Base-by-base conservation (phyloP, 164 flowering plant species). In the Kalanchoe fedtschenkoi region DNA sequence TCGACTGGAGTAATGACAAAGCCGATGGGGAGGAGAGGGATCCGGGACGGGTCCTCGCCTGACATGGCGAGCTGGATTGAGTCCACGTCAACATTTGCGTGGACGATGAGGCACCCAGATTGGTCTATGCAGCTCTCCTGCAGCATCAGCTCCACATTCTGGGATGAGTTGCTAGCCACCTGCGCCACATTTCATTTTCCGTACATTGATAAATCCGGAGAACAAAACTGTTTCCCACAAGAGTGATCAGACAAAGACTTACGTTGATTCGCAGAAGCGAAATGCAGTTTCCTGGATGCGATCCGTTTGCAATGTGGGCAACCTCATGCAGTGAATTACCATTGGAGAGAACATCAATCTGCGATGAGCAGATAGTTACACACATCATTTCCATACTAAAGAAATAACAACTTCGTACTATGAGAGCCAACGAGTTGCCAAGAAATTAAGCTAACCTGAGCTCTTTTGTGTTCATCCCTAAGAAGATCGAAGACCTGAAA, bases 81-180 rank as follows among this genome's bases (percentile, higher is more conserved):
- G 35, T 88, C 85, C 0, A 90, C 91, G 26, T 88, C 91, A 22
- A 93, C 65, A n/a, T 86, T 81, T 38, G 90, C 62, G 83, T 86
- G 90, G 24, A 85, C 92, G 0, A 93, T 80, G 6, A 88, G 74
- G 76, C 97, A 81, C n/a, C 91, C 90, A 0, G 90, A 73, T 0
- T 76, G 72, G 63, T 93, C 96, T 4, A 86, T 86, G 85, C 89
- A 81, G 75, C 97, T 93, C 76, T 93, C 98, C 63, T 88, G 97
- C 64, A 93, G 86, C 81, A 93, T 78, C 16, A 93, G 85, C 79
- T 93, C 97, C 2, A 86, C 87, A 21, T 77, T 76, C 64, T 90
- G 92, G 6, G 96, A 78, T n/a, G 96, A 86, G 78, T 90, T 93
- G 81, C 88, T 87, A 0, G 95, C 83, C 13, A 85, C 88, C 98